Evolutionary conservation across 2,329 filamentous ascomycete species (phyloP).

Genomic region (Cercospora janseana): DNA sequence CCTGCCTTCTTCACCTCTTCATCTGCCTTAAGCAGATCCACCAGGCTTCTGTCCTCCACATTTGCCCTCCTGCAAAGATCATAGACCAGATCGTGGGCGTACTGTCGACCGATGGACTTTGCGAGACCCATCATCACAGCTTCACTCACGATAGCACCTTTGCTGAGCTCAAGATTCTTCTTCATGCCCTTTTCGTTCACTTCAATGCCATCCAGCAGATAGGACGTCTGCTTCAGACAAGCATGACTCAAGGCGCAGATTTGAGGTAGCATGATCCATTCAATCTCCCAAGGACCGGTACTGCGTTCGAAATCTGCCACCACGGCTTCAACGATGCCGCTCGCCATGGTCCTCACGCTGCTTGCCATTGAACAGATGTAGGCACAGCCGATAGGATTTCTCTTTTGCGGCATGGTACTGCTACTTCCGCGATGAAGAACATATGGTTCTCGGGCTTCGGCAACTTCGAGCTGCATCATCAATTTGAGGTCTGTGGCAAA

Average conservation of each 20-base stretch:
- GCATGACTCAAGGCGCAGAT: slow-evolving; percentile 30
- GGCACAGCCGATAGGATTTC: slow-evolving; percentile 33
- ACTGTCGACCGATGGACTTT: slow-evolving; percentile 38
- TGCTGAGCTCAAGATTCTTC: slow-evolving; percentile 35
- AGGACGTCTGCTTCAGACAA: slow-evolving; percentile 29
- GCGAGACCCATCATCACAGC: slow-evolving; percentile 43
- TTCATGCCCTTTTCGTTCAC: slow-evolving; percentile 31
- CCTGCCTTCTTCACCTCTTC: slow-evolving; percentile 28
- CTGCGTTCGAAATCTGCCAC: slow-evolving; percentile 34
- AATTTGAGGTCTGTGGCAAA: slow-evolving; percentile 35
- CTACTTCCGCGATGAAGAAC: slow-evolving; percentile 55
- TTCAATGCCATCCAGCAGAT: slow-evolving; percentile 31
- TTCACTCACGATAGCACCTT: slow-evolving; percentile 39
- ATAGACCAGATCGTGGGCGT: slow-evolving; percentile 40
- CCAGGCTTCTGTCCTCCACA: slow-evolving; percentile 22
- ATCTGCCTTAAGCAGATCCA: slow-evolving; percentile 29
- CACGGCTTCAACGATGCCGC: slow-evolving; percentile 29
- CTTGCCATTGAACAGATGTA: slow-evolving; percentile 31
- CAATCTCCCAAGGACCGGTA: slow-evolving; percentile 35
- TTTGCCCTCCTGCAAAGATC: slow-evolving; percentile 35
- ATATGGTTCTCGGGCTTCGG: slow-evolving; percentile 39
- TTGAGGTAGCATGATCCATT: slow-evolving; percentile 35
- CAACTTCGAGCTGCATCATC: slow-evolving; percentile 35
- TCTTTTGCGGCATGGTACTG: slow-evolving; percentile 55
- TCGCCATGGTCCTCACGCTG: slow-evolving; percentile 26